Percentiles rank a stretch among this genome's conserved stretches.
These are phyloP conservation scores for Scedosporium apiospermum DNA, from an alignment of 2,329 filamentous ascomycete species.

Conservation along the genomic window DNA sequence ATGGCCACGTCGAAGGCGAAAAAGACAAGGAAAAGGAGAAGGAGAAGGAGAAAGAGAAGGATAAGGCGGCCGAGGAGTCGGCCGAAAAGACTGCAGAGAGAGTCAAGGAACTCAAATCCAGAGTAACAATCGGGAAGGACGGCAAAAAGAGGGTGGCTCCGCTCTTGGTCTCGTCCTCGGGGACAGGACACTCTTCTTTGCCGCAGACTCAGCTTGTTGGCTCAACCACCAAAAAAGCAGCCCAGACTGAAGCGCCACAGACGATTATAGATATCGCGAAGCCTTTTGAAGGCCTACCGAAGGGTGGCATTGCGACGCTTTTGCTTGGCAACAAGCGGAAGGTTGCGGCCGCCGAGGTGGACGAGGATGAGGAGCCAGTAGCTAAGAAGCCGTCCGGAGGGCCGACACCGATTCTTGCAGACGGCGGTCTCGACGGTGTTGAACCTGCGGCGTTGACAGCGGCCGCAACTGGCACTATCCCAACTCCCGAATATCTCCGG, in stretches of 20 bases:
- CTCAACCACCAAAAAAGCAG: constrained; percentile 52
- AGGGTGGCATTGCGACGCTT: constrained; percentile 76
- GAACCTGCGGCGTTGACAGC: constrained; percentile 62
- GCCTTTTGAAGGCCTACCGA: constrained; percentile 85
- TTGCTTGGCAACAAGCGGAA: constrained; percentile 91
- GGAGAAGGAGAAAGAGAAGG: constrained; percentile 19
- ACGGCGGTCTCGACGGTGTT: constrained; percentile 61
- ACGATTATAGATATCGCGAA: constrained; percentile 84
- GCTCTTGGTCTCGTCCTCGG: constrained; percentile 81
- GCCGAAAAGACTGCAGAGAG: constrained; percentile 44
- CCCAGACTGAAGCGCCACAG: constrained; percentile 64
- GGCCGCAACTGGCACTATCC: constrained; percentile 49
- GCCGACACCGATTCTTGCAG: constrained; percentile 64
- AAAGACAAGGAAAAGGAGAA: constrained; percentile 13
- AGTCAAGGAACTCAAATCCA: constrained; percentile 64
- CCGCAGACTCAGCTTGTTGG: constrained; percentile 84
- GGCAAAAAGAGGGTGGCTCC: constrained; percentile 94
- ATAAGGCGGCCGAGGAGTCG: constrained; percentile 33
- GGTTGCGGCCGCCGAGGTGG: constrained; percentile 60
- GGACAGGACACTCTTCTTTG: constrained; percentile 75
- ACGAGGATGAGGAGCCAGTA: constrained; percentile 58
- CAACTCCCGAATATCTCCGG: constrained; percentile 74
- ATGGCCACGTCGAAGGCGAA: constrained; percentile 25
- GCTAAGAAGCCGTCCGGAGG: constrained; percentile 51
- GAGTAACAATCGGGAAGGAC: constrained; percentile 91